Evolutionary conservation across 164 flowering plant genomes (phyloP).

Genomic region (Hamamelis virginiana): DNA sequence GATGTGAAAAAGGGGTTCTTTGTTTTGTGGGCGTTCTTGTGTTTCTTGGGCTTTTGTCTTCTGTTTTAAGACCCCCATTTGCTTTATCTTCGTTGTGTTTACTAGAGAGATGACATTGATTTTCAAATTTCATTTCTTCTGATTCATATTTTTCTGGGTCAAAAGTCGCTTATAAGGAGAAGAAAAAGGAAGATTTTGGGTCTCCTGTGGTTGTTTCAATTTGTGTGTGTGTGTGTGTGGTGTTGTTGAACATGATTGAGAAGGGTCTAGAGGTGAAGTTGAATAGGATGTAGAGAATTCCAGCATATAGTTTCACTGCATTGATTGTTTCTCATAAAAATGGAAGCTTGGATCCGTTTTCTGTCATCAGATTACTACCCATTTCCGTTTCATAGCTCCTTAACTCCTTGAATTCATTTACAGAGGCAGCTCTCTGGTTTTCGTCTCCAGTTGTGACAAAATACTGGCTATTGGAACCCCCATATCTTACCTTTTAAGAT

Average conservation of each 20-base stretch:
- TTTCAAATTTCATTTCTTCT: constrained; percentile 3
- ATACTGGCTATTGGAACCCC: constrained; percentile 14
- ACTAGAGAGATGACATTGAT: constrained; percentile 13
- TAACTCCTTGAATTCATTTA: too few relatives aligned
- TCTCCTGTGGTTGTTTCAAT: constrained; percentile 14
- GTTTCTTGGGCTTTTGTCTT: constrained; percentile 16
- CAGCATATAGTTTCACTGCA: background rate
- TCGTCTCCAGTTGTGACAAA: background rate
- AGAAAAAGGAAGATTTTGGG: background rate
- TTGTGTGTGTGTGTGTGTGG: constrained; percentile 10
- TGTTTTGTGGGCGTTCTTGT: constrained; percentile 27
- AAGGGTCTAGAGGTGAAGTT: constrained; percentile 29
- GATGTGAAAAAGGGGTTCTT: constrained; percentile 12
- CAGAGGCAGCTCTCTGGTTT: too few relatives aligned
- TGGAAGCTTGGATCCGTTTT: constrained; percentile 26
- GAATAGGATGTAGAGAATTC: constrained; percentile 10
- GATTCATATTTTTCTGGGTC: background rate
- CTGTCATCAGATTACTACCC: constrained; percentile 41
- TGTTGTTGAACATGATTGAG: constrained; percentile 30
- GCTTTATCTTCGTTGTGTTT: constrained; percentile 12
- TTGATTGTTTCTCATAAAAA: constrained; percentile 19
- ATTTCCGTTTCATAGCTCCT: constrained; percentile 22
- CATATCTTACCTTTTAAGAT: constrained; percentile 16
- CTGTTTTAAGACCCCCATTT: constrained; percentile 17
- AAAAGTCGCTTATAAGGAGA: background rate